These are phyloP conservation scores for Wallemia hederae DNA, from an alignment of 1,284 basidiomycete species.

Conservation along the genomic window DNA sequence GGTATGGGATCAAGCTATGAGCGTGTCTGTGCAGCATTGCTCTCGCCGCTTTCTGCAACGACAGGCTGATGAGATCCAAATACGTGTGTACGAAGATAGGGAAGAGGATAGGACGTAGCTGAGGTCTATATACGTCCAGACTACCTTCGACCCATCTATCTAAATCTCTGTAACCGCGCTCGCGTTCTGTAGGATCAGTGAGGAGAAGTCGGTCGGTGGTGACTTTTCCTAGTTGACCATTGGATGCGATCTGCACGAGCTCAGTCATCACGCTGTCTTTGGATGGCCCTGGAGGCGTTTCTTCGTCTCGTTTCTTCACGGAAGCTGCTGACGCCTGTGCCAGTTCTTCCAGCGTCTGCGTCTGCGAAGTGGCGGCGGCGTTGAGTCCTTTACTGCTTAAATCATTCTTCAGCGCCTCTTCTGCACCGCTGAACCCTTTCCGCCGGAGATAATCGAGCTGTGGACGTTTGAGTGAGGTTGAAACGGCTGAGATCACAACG, in stretches of 20 bases:
- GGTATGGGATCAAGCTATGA: constrained; percentile 33
- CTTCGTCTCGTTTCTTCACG: constrained; percentile 21
- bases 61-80: constrained; percentile 41
- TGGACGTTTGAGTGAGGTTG: neutral
- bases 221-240: neutral
- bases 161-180: constrained; percentile 55
- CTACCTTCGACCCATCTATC: constrained; percentile 84
- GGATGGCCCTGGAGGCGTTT: constrained; percentile 31
- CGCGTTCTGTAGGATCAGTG: constrained; percentile 62
- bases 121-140: constrained; percentile 66
- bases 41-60: constrained; percentile 23
- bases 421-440: constrained; percentile 47
- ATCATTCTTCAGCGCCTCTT: constrained; percentile 39
- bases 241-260: constrained; percentile 14
- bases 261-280: constrained; percentile 25
- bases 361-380: constrained; percentile 27
- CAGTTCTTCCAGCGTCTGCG: constrained; percentile 13
- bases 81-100: constrained; percentile 96
- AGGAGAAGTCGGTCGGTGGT: constrained; percentile 20
- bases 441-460: constrained; percentile 47
- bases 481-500: neutral
- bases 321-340: constrained; percentile 16
- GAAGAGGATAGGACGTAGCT: constrained; percentile 70
- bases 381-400: constrained; percentile 23
- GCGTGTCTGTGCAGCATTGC: constrained; percentile 47